Evolutionary conservation across 192 early-diverging fungal genomes (phyloP), one percentile per base, ranked within the genome.

Genomic region (Backusella psychrophila): DNA sequence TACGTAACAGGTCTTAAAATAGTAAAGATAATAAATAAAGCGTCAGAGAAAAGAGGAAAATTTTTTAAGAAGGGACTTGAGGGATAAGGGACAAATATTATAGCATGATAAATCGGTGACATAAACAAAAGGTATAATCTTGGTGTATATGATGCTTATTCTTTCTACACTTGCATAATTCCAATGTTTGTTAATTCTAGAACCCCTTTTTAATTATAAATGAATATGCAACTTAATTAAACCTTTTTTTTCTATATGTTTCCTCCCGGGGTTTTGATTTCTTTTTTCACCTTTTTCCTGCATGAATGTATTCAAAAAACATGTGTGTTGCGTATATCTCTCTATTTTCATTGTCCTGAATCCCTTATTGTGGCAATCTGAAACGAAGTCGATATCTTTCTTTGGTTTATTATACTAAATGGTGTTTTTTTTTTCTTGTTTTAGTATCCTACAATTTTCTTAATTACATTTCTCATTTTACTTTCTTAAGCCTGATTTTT

Each of bases 231-330:
- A 4, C 23, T 63, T 63, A 63, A 63, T 63, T 29, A 63, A 63
- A 21, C n/a, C 23, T 56, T 56, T 53, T 15, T 26, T n/a, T n/a
- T 53, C n/a, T n/a, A 7, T 53, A 39, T 49, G 6, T 21, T 49
- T 49, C 46, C 56, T 29, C 21, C 56, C 56, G 56, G 56, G 56
- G 9, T 63, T 63, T 63, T 63, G 56, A 63, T 63, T 63, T 63
- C 9, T 21, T 63, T 49, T 49, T 44, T 5, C 3, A 41, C 42
- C 19, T 4, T n/a, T 63, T 26, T 26, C 56, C 56, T 63, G 56
- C 56, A 63, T 59, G 26, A 63, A 29, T 12, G 8, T 29, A 23
- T 3, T 63, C 21, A 63, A 63, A 63, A 29, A 59, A 26, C 23
- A 59, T 59, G 53, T 53, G 52, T 26, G 53, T 26, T 59, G 11